phyloP scores from a whole-genome alignment of 164 flowering plant species.

The Magnolia officinalis region DNA sequence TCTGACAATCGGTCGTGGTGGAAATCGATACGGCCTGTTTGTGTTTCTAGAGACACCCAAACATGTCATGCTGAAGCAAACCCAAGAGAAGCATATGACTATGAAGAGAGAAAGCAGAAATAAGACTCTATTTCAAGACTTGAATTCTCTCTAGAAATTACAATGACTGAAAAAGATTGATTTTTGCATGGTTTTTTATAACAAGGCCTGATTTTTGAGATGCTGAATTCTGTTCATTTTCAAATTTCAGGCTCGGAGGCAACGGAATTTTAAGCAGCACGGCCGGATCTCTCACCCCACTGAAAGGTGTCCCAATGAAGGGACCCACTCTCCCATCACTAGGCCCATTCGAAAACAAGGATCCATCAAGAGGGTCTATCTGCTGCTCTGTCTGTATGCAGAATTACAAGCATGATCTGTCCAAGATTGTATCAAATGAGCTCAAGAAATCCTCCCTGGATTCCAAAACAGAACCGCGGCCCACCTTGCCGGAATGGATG shows the following conservation, averaged over 20 bases:
- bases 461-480: constrained; percentile 39
- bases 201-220: not conserved
- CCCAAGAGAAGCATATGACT: too few relatives aligned
- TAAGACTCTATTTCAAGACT: too few relatives aligned
- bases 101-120: too few relatives aligned
- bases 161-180: too few relatives aligned
- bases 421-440: constrained; percentile 34
- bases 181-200: too few relatives aligned
- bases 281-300: constrained; percentile 42
- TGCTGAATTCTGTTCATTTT: not conserved
- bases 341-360: constrained; percentile 40
- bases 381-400: constrained; percentile 67
- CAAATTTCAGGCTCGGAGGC: constrained; percentile 45
- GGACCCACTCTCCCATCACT: constrained; percentile 25
- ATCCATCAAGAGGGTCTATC: constrained; percentile 33
- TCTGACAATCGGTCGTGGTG: too few relatives aligned
- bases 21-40: too few relatives aligned
- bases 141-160: too few relatives aligned
- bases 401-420: constrained; percentile 66
- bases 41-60: too few relatives aligned
- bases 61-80: too few relatives aligned
- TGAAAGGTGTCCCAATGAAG: constrained; percentile 37
- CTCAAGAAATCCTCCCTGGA: constrained; percentile 51
- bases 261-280: constrained; percentile 56
- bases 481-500: constrained; percentile 76